These are phyloP conservation scores for Knufia fluminis DNA, from an alignment of 2,329 filamentous ascomycete species.

Conservation along the genomic window DNA sequence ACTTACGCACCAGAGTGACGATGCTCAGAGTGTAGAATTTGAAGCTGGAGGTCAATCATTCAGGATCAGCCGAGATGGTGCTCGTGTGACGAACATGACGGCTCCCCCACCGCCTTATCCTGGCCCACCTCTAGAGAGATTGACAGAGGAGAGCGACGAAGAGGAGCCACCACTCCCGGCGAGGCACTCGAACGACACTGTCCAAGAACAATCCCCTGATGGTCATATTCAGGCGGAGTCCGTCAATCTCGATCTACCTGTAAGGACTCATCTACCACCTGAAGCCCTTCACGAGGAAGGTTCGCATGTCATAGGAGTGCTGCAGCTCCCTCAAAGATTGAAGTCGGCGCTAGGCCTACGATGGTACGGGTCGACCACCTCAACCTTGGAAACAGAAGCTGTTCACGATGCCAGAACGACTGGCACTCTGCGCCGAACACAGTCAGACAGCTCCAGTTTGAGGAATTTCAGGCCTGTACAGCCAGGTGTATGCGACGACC, in stretches of 20 bases:
- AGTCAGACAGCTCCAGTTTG: slow-evolving; percentile 6
- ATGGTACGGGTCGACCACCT: not conserved
- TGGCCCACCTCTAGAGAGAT: slow-evolving; percentile 15
- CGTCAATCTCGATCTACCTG: not conserved
- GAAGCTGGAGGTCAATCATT: slow-evolving; percentile 25
- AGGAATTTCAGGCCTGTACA: not conserved
- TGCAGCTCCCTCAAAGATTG: not conserved
- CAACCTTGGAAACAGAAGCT: not conserved
- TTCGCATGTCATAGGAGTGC: not conserved
- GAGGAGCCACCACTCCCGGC: slow-evolving; percentile 13
- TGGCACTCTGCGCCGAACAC: not conserved
- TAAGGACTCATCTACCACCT: not conserved
- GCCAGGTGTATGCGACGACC: not conserved
- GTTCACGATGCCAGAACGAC: not conserved
- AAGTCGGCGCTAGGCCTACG: not conserved
- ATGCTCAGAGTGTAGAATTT: slow-evolving; percentile 26
- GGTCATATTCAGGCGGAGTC: not conserved
- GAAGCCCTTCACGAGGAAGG: not conserved
- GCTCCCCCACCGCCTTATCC: slow-evolving; percentile 22
- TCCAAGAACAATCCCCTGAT: not conserved
- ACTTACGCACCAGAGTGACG: slow-evolving; percentile 24
- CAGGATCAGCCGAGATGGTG: slow-evolving; percentile 27
- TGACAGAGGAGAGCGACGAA: slow-evolving; percentile 29
- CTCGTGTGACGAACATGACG: slow-evolving; percentile 22
- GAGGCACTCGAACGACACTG: not conserved